Base-by-base conservation (phyloP, 208 protist genomes). In the Leishmania amazonensis region DNA sequence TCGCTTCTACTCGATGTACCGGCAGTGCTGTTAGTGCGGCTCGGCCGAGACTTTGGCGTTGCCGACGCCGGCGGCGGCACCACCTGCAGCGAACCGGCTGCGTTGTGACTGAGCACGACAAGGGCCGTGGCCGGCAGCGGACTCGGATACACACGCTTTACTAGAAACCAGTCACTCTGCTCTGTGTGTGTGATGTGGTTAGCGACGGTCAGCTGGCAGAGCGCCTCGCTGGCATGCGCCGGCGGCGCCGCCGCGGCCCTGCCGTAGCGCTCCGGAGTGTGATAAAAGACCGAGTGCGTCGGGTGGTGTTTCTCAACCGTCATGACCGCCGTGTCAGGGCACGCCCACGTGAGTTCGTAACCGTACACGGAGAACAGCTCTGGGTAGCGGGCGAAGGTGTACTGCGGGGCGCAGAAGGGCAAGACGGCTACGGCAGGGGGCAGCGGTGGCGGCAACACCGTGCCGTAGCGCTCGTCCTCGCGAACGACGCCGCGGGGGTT, bases 351-450 rank as follows among this genome's bases (percentile, higher is more conserved):
- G 82, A 95, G 93, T 45, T 95, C 91, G 79, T 92, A 97, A 62
- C 85, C 81, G 74, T 94, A 95, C 75, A 90, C 82, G 0, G 79
- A 75, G 81, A 89, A 45, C 31, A 97, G 85, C 83, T 92, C 85
- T 19, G 92, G 89, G 83, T 94, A 93, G 19, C 93, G 91, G 0
- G 93, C 91, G 80, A 96, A 97, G 79, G 88, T 76, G 81, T 91
- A 96, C 42, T 88, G 79, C 31, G 88, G 78, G 8, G 88, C 67
- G 71, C 94, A 97, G 83, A 96, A 94, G 17, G 90, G 85, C 28
- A 97, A 73, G 73, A 96, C 90, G 1, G 83, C 93, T 58, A 91
- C 85, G n/a, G 90, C 90, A 40, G 92, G 88, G 2, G 87, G 58
- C 4, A 87, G 83, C 24, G 87, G 87, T 9, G 83, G 68, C 6